Percentiles rank a stretch among this genome's conserved stretches.
Conservation (phyloP, 352 stramenopile species). For the Pythium oligandrum region DNA sequence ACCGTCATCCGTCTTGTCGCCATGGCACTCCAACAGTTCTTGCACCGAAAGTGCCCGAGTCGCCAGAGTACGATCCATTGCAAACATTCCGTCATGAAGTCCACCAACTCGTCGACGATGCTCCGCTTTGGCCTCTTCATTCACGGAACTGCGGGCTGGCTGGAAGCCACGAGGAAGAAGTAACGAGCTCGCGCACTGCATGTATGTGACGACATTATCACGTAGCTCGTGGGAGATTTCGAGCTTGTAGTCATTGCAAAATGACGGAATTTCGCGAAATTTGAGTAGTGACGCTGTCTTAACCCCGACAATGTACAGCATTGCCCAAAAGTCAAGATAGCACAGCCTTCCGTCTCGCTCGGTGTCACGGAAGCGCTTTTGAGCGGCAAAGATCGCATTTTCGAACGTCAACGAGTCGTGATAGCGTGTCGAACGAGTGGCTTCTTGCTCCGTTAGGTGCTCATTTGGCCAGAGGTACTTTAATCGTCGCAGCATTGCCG, state of each 20-base stretch:
- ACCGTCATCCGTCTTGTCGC: background rate
- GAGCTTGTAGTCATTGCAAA: slow-evolving; percentile 75
- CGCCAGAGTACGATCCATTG: slow-evolving; percentile 6
- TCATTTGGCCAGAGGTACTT: slow-evolving; percentile 65
- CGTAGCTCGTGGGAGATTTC: slow-evolving; percentile 50
- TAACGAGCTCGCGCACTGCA: slow-evolving; percentile 51
- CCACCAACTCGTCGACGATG: slow-evolving; percentile 39
- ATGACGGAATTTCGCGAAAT: slow-evolving; percentile 65
- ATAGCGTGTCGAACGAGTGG: slow-evolving; percentile 12
- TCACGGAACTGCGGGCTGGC: slow-evolving; percentile 42
- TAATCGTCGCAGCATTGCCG: slow-evolving; percentile 42
- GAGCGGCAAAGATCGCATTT: slow-evolving; percentile 37
- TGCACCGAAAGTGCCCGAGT: slow-evolving; percentile 32
- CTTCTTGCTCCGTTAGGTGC: slow-evolving; percentile 29
- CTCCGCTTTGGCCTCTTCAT: slow-evolving; percentile 31
- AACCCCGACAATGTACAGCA: slow-evolving; percentile 73
- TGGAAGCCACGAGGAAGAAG: slow-evolving; percentile 54
- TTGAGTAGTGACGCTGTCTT: slow-evolving; percentile 46
- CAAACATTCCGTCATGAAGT: slow-evolving; percentile 44
- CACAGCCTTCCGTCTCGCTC: slow-evolving; percentile 59
- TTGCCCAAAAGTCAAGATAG: slow-evolving; percentile 82
- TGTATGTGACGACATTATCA: slow-evolving; percentile 45
- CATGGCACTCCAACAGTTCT: slow-evolving; percentile 27
- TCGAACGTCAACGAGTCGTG: slow-evolving; percentile 47
- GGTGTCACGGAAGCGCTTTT: slow-evolving; percentile 43